These are phyloP conservation scores for Amorphotheca resinae DNA, from an alignment of 495 filamentous ascomycete genomes.

Conservation along the genomic window DNA sequence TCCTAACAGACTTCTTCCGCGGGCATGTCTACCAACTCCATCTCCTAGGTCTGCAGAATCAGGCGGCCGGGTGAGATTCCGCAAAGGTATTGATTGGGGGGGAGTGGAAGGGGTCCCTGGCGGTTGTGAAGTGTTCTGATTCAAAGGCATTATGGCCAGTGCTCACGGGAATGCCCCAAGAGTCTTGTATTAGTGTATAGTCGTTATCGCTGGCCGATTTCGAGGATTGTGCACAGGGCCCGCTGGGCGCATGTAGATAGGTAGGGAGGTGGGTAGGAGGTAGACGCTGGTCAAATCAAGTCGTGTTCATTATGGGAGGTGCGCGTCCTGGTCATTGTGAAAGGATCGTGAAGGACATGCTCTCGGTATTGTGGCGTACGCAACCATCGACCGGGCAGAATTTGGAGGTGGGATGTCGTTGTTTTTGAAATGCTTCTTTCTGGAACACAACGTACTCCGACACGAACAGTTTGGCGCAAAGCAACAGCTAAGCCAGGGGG, in stretches of 20 bases:
- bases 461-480: background rate
- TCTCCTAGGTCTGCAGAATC: conserved; percentile 28
- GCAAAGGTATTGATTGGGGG: conserved; percentile 69
- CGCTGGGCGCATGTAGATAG: no score
- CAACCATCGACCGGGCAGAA: background rate
- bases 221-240: background rate
- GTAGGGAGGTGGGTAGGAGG: background rate
- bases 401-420: background rate
- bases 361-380: background rate
- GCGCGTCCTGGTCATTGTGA: background rate
- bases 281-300: conserved; percentile 10
- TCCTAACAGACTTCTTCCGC: conserved; percentile 22
- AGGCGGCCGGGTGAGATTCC: conserved; percentile 57
- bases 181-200: conserved; percentile 8
- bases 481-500: background rate
- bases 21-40: conserved; percentile 20
- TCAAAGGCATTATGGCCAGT: conserved; percentile 17
- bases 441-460: background rate
- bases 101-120: conserved; percentile 25
- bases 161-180: conserved; percentile 8
- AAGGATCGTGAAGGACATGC: background rate
- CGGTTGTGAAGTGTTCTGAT: conserved; percentile 9
- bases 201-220: background rate
- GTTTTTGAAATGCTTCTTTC: conserved; percentile 4
- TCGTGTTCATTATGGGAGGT: conserved; percentile 11